phyloP scores from a whole-genome alignment of 2,329 filamentous ascomycete genomes.

The Bipolaris sorokiniana region DNA sequence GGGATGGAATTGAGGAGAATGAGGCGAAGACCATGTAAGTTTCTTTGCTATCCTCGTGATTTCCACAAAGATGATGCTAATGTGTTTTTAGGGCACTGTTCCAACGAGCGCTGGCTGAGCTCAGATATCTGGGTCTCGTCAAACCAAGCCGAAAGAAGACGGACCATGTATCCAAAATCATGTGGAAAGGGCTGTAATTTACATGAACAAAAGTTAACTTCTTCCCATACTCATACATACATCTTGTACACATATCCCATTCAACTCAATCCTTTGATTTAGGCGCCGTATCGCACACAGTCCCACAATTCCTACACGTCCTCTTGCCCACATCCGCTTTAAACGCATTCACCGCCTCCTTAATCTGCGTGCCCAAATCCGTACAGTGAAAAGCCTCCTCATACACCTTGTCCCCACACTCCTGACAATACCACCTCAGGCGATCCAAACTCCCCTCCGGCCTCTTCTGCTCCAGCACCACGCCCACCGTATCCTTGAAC shows the following conservation, averaged over 20 bases:
- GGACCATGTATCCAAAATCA: constrained; percentile 86
- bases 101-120: constrained; percentile 82
- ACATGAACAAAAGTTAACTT: not conserved
- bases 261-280: constrained; percentile 30
- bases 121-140: constrained; percentile 84
- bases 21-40: constrained; percentile 56
- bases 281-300: constrained; percentile 74
- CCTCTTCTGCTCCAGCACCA: constrained; percentile 87
- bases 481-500: constrained; percentile 90
- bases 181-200: constrained; percentile 73
- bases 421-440: constrained; percentile 88
- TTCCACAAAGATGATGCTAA: constrained; percentile 4
- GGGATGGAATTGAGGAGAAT: constrained; percentile 56
- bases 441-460: constrained; percentile 73
- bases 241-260: not conserved
- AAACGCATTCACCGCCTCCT: constrained; percentile 85
- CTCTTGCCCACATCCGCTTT: constrained; percentile 71
- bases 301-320: constrained; percentile 78
- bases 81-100: constrained; percentile 67
- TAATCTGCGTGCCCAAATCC: constrained; percentile 92
- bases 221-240: constrained; percentile 17
- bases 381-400: constrained; percentile 88
- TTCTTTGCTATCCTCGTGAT: not conserved
- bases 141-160: constrained; percentile 89
- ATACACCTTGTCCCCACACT: constrained; percentile 75